phyloP scores from a whole-genome alignment of 306 rosid genomes.

The Arachis stenosperma region DNA sequence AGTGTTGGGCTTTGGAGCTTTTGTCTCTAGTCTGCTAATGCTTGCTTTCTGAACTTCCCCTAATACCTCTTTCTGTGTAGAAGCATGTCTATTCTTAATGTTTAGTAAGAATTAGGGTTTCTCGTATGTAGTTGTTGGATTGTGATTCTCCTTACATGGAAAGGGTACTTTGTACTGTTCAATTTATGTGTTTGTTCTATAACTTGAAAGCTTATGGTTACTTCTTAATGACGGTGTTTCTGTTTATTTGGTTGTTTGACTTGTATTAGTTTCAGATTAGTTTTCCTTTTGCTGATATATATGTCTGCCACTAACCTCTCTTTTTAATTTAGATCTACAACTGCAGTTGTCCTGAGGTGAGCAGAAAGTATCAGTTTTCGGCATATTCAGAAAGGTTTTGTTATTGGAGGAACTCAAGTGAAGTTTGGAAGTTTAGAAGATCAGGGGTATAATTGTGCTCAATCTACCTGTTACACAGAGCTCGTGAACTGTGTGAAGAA shows the following conservation, averaged over 20 bases:
- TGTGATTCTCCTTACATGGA: neutral
- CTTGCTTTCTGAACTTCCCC: neutral
- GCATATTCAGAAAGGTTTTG: conserved; percentile 34
- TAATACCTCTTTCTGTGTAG: neutral
- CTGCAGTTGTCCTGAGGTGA: conserved; percentile 41
- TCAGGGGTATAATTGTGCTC: neutral
- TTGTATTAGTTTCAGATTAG: conserved; percentile 30
- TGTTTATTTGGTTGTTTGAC: conserved; percentile 16
- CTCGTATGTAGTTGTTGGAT: neutral
- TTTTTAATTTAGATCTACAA: conserved; percentile 46
- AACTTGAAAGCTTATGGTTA: neutral
- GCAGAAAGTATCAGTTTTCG: conserved; percentile 38
- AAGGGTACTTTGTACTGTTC: conserved; percentile 22
- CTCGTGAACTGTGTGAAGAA: conserved; percentile 24
- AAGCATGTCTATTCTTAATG: neutral
- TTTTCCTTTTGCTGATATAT: conserved; percentile 40
- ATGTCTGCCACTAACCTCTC: neutral
- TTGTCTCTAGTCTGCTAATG: neutral
- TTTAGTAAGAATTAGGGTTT: conserved; percentile 51
- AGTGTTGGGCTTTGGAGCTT: conserved; percentile 12
- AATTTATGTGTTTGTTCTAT: conserved; percentile 14
- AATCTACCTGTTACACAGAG: conserved; percentile 22
- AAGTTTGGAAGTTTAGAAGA: conserved; percentile 33
- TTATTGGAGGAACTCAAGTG: conserved; percentile 33
- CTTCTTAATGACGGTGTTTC: conserved; percentile 8